A percentile compares a stretch with the other conserved stretches of the same genome.
phyloP scores from a whole-genome alignment of 331 rosid genomes.

The Acacia pycnantha region DNA sequence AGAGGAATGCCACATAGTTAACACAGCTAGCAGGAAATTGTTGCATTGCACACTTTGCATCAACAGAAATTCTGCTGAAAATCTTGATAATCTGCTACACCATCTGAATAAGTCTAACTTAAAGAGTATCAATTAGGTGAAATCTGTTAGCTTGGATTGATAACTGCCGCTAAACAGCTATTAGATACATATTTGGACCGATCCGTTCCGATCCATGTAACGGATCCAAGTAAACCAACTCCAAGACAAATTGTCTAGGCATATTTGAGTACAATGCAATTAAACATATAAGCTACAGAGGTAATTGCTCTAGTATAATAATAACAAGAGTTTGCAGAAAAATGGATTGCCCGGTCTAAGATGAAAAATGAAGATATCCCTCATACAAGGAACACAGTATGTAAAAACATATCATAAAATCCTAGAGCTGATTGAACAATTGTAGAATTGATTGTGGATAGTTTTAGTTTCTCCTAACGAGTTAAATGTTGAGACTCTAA shows the following conservation, averaged over 20 bases:
- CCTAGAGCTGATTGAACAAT: background rate
- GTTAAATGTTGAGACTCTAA: background rate
- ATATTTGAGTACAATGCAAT: background rate
- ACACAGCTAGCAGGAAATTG: background rate
- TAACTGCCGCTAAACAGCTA: background rate
- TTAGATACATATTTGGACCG: too few species aligned
- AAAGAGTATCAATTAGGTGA: background rate
- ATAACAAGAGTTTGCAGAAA: background rate
- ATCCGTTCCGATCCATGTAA: background rate
- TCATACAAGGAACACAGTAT: background rate
- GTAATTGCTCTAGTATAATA: background rate
- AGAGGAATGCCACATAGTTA: background rate
- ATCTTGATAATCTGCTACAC: background rate
- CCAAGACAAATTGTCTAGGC: background rate
- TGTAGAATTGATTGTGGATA: background rate
- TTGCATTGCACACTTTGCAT: background rate
- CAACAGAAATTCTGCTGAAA: slow-evolving; percentile 12
- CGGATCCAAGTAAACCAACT: background rate
- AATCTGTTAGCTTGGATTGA: background rate
- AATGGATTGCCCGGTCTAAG: background rate
- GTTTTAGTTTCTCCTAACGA: background rate
- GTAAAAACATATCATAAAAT: background rate
- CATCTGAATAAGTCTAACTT: slow-evolving; percentile 1
- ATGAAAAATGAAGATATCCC: background rate
- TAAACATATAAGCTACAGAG: background rate